Percentiles rank a stretch among this genome's conserved stretches.
Conservation (phyloP, 176 grass and related monocot species). For the Miscanthus lutarioriparius region DNA sequence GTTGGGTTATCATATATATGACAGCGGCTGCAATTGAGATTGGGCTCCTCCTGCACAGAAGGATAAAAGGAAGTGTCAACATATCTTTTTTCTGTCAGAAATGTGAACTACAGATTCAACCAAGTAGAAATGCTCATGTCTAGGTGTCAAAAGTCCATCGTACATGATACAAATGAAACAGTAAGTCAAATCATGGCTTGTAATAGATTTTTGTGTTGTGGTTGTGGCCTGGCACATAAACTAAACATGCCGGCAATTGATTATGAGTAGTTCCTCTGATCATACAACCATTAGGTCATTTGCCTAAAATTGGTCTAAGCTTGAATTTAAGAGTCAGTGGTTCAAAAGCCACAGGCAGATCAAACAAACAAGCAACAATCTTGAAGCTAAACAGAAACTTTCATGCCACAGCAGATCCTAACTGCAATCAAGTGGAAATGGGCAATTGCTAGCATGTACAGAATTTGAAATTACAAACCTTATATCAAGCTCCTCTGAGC, state of each 20-base stretch:
- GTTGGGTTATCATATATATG: conserved; percentile 96
- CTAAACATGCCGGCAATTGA: not conserved
- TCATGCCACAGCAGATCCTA: not conserved
- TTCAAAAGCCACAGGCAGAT: not conserved
- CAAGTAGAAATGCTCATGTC: not conserved
- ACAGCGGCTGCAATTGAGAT: conserved; percentile 90
- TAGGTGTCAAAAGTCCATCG: not conserved
- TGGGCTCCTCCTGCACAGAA: conserved; percentile 74
- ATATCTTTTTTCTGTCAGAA: conserved; percentile 4
- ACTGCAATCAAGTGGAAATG: conserved; percentile 7
- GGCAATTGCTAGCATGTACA: not conserved
- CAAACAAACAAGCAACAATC: not conserved
- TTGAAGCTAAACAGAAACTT: conserved; percentile 15
- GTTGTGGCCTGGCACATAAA: not conserved
- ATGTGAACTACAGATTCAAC: not conserved
- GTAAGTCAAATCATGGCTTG: not conserved
- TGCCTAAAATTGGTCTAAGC: not conserved
- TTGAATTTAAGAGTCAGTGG: not conserved
- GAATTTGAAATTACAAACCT: conserved; percentile 47
- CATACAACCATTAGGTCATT: not conserved
- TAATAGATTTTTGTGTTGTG: not conserved
- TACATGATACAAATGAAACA: not conserved
- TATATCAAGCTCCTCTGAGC: conserved; percentile 85
- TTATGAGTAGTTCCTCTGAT: not conserved
- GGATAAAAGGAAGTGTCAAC: conserved; percentile 17